Conservation (phyloP, 2,329 filamentous ascomycete species). For the Neonectria punicea region DNA sequence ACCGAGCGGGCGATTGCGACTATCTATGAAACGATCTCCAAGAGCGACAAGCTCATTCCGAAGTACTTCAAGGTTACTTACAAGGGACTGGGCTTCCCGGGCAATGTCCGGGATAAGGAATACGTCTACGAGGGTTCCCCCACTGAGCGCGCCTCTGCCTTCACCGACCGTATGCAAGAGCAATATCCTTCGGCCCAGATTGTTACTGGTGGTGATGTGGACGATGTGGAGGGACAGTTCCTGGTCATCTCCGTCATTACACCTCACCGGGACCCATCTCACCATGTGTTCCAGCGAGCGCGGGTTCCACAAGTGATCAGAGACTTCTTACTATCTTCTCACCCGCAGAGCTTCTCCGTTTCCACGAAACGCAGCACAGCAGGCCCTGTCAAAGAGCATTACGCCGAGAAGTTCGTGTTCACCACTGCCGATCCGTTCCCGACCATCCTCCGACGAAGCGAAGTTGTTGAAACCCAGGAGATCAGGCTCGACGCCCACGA, state of each 20-base stretch:
- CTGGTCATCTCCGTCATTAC: constrained; percentile 84
- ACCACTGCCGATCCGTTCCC: constrained; percentile 88
- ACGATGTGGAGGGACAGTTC: constrained; percentile 91
- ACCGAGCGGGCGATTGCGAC: constrained; percentile 91
- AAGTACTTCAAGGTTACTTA: constrained; percentile 94
- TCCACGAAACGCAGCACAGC: constrained; percentile 77
- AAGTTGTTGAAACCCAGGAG: constrained; percentile 77
- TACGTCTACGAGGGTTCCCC: constrained; percentile 89
- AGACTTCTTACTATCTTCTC: constrained; percentile 85
- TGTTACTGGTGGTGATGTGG: constrained; percentile 72
- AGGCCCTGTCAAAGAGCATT: constrained; percentile 77
- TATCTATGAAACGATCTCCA: constrained; percentile 88
- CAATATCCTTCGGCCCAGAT: constrained; percentile 89
- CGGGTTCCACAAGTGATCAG: constrained; percentile 83
- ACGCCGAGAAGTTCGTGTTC: constrained; percentile 85
- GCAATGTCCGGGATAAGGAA: constrained; percentile 84
- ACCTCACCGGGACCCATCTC: constrained; percentile 81
- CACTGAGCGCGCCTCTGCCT: constrained; percentile 80
- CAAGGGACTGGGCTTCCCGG: constrained; percentile 87
- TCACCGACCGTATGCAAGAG: constrained; percentile 92
- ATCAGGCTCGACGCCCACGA: constrained; percentile 78
- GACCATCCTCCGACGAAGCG: constrained; percentile 87
- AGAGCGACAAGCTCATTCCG: constrained; percentile 79
- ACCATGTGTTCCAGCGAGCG: constrained; percentile 89
- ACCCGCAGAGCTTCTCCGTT: constrained; percentile 82